phyloP scores from a whole-genome alignment of 2,329 filamentous ascomycete genomes.

The Parastagonospora avenae region DNA sequence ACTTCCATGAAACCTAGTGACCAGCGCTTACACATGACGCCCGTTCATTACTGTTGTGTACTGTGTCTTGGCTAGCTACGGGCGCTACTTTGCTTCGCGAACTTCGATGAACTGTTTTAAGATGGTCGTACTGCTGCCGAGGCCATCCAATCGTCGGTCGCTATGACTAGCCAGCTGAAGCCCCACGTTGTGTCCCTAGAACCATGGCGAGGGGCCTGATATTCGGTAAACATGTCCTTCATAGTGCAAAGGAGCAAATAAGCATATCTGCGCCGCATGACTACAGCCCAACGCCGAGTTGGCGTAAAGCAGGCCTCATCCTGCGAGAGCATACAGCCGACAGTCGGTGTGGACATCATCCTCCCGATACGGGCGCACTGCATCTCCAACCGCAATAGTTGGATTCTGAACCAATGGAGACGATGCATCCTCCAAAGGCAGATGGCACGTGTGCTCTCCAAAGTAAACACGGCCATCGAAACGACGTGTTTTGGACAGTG shows the following conservation, averaged over 20 bases:
- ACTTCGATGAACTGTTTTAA: slow-evolving; percentile 22
- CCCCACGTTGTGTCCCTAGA: slow-evolving; percentile 34
- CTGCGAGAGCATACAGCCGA: slow-evolving; percentile 30
- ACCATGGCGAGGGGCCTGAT: slow-evolving; percentile 17
- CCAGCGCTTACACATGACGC: slow-evolving; percentile 39
- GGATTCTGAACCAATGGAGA: slow-evolving; percentile 38
- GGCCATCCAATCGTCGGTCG: slow-evolving; percentile 28
- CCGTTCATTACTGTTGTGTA: slow-evolving; percentile 25
- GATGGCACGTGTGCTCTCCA: slow-evolving; percentile 71
- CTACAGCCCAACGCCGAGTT: slow-evolving; percentile 5
- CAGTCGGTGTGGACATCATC: slow-evolving; percentile 34
- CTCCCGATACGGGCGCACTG: slow-evolving; percentile 37
- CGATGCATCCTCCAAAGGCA: slow-evolving; percentile 30
- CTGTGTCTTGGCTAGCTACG: slow-evolving; percentile 25
- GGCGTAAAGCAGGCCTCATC: slow-evolving; percentile 20
- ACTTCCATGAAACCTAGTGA: slow-evolving; percentile 37
- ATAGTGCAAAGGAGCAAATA: slow-evolving; percentile 12
- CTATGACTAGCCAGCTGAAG: slow-evolving; percentile 28
- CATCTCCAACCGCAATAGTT: slow-evolving; percentile 47
- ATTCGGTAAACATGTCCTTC: slow-evolving; percentile 11
- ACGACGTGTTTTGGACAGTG: slow-evolving; percentile 82
- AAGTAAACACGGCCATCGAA: slow-evolving; percentile 87
- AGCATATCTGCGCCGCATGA: slow-evolving; percentile 18
- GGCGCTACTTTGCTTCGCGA: slow-evolving; percentile 26
- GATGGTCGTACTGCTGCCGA: slow-evolving; percentile 22